A percentile compares a stretch with the other conserved stretches of the same genome.
These are phyloP conservation scores for Raphanus raphanistrum DNA, from an alignment of 345 rosid genomes.

Conservation along the genomic window DNA sequence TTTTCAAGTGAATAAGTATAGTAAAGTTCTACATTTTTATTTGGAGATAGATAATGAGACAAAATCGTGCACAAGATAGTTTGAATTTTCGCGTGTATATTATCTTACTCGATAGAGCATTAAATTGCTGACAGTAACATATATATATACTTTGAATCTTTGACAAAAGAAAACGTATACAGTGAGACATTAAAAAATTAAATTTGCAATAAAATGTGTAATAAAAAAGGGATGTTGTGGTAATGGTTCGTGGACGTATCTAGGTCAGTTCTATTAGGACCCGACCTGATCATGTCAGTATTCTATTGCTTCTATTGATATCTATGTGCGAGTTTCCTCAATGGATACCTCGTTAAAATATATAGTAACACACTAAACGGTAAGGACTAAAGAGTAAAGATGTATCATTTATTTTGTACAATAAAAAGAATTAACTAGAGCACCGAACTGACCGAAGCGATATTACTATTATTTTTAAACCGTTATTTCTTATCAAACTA, in stretches of 20 bases:
- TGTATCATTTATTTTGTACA: not conserved
- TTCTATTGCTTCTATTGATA: not conserved
- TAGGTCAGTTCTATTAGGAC: slow-evolving; percentile 13
- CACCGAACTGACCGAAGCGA: not conserved
- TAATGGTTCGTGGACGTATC: slow-evolving; percentile 15
- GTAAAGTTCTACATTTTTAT: not conserved
- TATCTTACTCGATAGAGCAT: not conserved
- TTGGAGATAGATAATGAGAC: not conserved
- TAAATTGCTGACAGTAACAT: not conserved
- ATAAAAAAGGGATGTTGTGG: not conserved
- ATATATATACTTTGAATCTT: not conserved
- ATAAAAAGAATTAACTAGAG: not conserved
- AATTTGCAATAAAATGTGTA: not conserved
- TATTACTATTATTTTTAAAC: not conserved
- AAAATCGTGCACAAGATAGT: not conserved
- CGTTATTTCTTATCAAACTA: not conserved
- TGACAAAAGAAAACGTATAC: not conserved
- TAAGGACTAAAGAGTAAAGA: not conserved
- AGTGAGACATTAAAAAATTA: not conserved
- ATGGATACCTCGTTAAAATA: not conserved
- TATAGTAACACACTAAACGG: not conserved
- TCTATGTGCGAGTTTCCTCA: not conserved
- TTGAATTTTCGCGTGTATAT: not conserved
- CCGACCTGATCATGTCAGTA: not conserved
- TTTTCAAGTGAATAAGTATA: not conserved